Evolutionary conservation across 768 basidiomycete genomes (phyloP).

Genomic region (Mycena filopes): DNA sequence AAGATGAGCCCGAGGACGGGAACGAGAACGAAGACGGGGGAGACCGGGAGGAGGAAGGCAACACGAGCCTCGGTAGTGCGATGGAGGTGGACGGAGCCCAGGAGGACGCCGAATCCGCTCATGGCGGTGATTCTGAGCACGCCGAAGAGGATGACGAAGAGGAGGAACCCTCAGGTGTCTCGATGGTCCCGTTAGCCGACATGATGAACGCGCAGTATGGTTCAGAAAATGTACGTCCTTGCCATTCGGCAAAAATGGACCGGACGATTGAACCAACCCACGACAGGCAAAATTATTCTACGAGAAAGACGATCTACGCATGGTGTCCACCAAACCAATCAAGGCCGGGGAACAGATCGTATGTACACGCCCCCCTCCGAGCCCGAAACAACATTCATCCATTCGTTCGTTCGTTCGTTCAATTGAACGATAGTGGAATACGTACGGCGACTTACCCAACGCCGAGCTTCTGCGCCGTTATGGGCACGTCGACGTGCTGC

Average conservation of each 20-base stretch:
- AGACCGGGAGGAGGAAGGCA: constrained; percentile 37
- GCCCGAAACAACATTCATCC: constrained; percentile 13
- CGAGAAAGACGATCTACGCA: constrained; percentile 75
- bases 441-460: constrained; percentile 94
- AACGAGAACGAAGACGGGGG: constrained; percentile 43
- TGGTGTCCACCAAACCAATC: constrained; percentile 84
- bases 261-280: constrained; percentile 13
- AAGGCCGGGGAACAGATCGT: constrained; percentile 89
- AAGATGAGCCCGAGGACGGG: constrained; percentile 53
- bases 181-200: constrained; percentile 98
- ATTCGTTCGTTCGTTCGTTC: too few species aligned
- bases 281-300: constrained; percentile 86
- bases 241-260: constrained; percentile 16
- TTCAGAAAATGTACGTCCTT: constrained; percentile 77
- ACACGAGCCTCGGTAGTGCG: constrained; percentile 49
- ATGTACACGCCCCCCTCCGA: constrained; percentile 39
- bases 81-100: constrained; percentile 53
- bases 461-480: constrained; percentile 93
- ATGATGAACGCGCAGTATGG: constrained; percentile 92
- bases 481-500: constrained; percentile 88
- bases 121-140: constrained; percentile 35
- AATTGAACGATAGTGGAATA: constrained; percentile 85
- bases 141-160: constrained; percentile 50
- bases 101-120: constrained; percentile 36
- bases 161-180: constrained; percentile 57